phyloP scores from a whole-genome alignment of 129 eudicot genomes.

The Smallanthus sonchifolius region DNA sequence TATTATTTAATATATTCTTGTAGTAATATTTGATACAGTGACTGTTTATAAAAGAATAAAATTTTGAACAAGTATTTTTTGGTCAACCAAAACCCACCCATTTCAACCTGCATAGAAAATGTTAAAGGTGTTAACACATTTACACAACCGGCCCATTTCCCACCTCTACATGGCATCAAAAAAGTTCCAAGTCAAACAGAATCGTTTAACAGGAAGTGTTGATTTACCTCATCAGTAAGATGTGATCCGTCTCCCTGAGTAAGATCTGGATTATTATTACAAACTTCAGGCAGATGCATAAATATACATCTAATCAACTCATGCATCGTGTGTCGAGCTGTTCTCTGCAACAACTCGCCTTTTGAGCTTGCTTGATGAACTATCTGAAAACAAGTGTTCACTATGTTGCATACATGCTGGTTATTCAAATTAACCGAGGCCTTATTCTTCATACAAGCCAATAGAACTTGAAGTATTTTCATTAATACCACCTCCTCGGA shows the following conservation, averaged over 20 bases:
- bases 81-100: background rate
- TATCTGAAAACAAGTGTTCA: conserved; percentile 79
- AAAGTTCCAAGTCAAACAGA: background rate
- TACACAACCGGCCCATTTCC: background rate
- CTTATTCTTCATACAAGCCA: conserved; percentile 85
- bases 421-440: conserved; percentile 79
- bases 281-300: conserved; percentile 67
- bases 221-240: conserved; percentile 30
- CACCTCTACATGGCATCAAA: conserved; percentile 9
- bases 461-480: conserved; percentile 87
- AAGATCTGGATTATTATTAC: conserved; percentile 37
- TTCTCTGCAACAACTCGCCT: conserved; percentile 82
- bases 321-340: conserved; percentile 89
- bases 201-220: background rate
- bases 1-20: background rate
- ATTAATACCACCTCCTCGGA: conserved; percentile 91
- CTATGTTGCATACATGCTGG: conserved; percentile 90
- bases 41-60: background rate
- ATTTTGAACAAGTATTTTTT: background rate
- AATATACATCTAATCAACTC: conserved; percentile 79
- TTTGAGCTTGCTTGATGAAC: conserved; percentile 91
- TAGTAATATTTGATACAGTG: background rate
- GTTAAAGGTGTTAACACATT: too few relatives aligned
- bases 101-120: background rate
- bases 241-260: conserved; percentile 35